Evolutionary conservation across 2,329 filamentous ascomycete species (phyloP).

Genomic region (Nectriaceae sp.): DNA sequence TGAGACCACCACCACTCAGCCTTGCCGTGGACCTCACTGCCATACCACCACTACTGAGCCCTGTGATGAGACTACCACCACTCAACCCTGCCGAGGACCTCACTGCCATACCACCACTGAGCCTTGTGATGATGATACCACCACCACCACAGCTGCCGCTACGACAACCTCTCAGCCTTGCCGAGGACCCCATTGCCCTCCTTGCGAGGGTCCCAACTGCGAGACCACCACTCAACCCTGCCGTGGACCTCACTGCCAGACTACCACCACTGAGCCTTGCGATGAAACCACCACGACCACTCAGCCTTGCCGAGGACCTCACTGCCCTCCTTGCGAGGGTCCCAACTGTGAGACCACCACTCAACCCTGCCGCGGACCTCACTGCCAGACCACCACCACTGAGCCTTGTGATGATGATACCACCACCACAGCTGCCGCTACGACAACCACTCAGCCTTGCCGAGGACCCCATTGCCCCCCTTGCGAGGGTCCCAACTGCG

Average conservation of each 20-base stretch:
- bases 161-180: background rate
- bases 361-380: no score
- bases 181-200: background rate
- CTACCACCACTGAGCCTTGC: background rate
- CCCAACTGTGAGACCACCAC: no score
- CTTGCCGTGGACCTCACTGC: background rate
- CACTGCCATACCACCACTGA: constrained; percentile 4
- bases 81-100: constrained; percentile 4
- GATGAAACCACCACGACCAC: background rate
- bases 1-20: background rate
- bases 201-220: background rate
- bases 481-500: background rate
- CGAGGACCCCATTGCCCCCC: background rate
- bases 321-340: background rate
- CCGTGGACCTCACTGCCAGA: background rate
- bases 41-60: constrained; percentile 6
- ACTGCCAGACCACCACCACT: constrained; percentile 4
- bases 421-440: background rate
- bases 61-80: background rate
- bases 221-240: background rate
- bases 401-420: background rate
- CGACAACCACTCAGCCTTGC: background rate
- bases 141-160: background rate
- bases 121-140: background rate
- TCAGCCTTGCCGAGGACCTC: background rate